Evolutionary conservation across 495 filamentous ascomycete genomes (phyloP).

Genomic region (Penicillium lagena): DNA sequence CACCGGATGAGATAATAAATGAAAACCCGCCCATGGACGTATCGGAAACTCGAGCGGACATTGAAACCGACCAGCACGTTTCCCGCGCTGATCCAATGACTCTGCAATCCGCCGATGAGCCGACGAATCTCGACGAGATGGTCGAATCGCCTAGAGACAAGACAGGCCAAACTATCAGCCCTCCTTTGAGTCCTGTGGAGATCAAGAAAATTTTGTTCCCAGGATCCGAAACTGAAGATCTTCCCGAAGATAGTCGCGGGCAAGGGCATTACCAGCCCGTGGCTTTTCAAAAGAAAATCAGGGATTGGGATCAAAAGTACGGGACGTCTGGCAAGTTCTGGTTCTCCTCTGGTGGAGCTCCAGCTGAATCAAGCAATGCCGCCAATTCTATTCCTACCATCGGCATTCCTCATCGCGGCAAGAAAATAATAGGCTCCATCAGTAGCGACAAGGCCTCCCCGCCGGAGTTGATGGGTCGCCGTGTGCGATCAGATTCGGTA

Average conservation of each 20-base stretch:
- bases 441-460: conserved; percentile 3
- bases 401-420: conserved; percentile 28
- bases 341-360: conserved; percentile 22
- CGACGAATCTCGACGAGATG: conserved; percentile 1
- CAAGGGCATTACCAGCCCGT: conserved; percentile 44
- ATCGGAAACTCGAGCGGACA: background rate
- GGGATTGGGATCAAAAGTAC: conserved; percentile 46
- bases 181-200: conserved; percentile 43
- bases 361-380: conserved; percentile 1
- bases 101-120: background rate
- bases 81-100: background rate
- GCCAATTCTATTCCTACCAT: conserved; percentile 33
- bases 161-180: conserved; percentile 33
- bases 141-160: conserved; percentile 12
- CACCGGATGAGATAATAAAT: conserved; percentile 1
- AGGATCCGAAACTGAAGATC: conserved; percentile 5
- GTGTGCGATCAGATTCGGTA: conserved; percentile 14
- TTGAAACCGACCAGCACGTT: background rate
- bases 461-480: background rate
- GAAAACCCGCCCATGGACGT: background rate
- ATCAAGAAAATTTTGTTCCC: conserved; percentile 44
- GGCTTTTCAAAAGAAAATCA: conserved; percentile 38
- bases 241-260: conserved; percentile 3
- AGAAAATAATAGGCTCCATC: background rate
- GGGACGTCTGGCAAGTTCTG: conserved; percentile 42